phyloP scores from a whole-genome alignment of 2,329 filamentous ascomycete species.

The Apiospora kogelbergensis region DNA sequence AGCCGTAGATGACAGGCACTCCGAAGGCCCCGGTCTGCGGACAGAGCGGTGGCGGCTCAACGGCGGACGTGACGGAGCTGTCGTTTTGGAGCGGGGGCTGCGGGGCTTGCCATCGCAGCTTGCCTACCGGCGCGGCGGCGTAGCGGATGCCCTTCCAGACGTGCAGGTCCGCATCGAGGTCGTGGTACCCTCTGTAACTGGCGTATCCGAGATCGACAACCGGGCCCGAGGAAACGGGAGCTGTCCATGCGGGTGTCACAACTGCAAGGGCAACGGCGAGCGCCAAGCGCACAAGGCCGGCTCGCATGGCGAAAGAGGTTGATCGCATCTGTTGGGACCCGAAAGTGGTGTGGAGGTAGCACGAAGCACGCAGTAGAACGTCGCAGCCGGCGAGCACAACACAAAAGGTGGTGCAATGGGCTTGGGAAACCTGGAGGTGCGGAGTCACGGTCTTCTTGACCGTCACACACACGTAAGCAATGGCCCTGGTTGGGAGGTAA shows the following conservation, averaged over 20 bases:
- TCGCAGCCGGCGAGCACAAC: too few relatives aligned
- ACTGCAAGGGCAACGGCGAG: not conserved
- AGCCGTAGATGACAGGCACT: slow-evolving; percentile 26
- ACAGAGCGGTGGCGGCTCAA: slow-evolving; percentile 31
- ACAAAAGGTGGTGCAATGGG: not conserved
- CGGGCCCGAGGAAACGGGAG: not conserved
- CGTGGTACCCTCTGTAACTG: slow-evolving; percentile 42
- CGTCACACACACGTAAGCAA: not conserved
- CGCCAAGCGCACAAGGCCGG: not conserved
- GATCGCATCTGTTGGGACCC: not conserved
- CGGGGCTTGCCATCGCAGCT: slow-evolving; percentile 44
- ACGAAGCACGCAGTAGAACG: not conserved
- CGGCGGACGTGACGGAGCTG: slow-evolving; percentile 30
- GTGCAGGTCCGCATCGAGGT: slow-evolving; percentile 39
- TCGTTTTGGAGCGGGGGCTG: slow-evolving; percentile 28
- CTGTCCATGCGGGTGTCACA: not conserved
- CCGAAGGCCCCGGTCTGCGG: slow-evolving; percentile 29
- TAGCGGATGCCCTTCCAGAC: slow-evolving; percentile 47
- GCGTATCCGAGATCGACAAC: slow-evolving; percentile 46
- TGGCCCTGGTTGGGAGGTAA: not conserved
- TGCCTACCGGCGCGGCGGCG: slow-evolving; percentile 41
- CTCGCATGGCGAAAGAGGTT: not conserved
- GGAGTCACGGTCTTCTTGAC: not conserved
- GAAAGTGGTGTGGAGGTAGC: too few relatives aligned
- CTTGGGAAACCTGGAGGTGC: not conserved